Percentiles rank a stretch among this genome's conserved stretches.
Evolutionary conservation across 2,329 filamentous ascomycete genomes (phyloP).

Genomic region (Claviceps pazoutovae): DNA sequence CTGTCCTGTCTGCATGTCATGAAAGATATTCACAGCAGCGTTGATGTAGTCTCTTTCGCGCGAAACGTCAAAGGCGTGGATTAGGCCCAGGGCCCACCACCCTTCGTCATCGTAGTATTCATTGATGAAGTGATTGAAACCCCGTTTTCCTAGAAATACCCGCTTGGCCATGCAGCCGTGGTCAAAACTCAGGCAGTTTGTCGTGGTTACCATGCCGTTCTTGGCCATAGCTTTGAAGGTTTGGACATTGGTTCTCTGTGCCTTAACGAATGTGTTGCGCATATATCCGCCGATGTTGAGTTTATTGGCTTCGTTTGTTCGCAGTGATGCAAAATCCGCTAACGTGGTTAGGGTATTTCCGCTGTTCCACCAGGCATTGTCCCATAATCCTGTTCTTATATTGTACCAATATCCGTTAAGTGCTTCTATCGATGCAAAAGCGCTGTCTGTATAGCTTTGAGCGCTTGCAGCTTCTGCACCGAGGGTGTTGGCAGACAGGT

Average conservation of each 20-base stretch:
- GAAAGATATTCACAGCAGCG: slow-evolving; percentile 37
- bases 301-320: slow-evolving; percentile 18
- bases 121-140: slow-evolving; percentile 31
- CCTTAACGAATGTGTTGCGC: slow-evolving; percentile 30
- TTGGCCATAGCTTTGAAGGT: slow-evolving; percentile 24
- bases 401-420: slow-evolving; percentile 50
- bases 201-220: slow-evolving; percentile 23
- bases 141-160: slow-evolving; percentile 19
- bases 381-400: slow-evolving; percentile 44
- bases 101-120: slow-evolving; percentile 46
- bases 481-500: not conserved
- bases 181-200: slow-evolving; percentile 20
- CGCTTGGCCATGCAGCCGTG: slow-evolving; percentile 19
- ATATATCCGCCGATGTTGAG: slow-evolving; percentile 27
- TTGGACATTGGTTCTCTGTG: slow-evolving; percentile 25
- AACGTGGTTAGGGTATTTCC: slow-evolving; percentile 52
- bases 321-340: slow-evolving; percentile 34
- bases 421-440: slow-evolving; percentile 21
- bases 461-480: slow-evolving; percentile 7
- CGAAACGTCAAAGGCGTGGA: slow-evolving; percentile 42
- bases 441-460: slow-evolving; percentile 18
- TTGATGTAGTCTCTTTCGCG: slow-evolving; percentile 37
- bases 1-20: slow-evolving; percentile 38
- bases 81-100: slow-evolving; percentile 50
- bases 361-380: slow-evolving; percentile 58